Base-by-base conservation (phyloP, 2,329 filamentous ascomycete species). In the Arthrobotrys iridis region DNA sequence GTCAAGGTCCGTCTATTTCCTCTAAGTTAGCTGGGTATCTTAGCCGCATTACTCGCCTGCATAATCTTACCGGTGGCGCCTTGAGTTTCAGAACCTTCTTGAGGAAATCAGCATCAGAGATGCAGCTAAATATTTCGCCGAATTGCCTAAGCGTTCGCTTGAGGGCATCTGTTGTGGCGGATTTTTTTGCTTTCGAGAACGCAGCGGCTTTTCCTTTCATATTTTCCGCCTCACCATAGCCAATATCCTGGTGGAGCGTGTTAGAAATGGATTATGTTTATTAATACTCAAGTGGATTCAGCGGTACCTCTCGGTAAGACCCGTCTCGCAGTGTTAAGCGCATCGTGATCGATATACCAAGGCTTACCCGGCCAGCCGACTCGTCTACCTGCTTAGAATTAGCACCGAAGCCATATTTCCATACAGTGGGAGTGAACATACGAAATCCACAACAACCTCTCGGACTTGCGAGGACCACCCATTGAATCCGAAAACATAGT, bases 111-210 rank as follows among this genome's bases (percentile, higher is more conserved):
- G 97, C 96, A 84, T 99, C 95, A 83, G 99, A 98, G 72, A 99
- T 89, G 84, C 95, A 99, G 81, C 98, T 99, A 64, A 99, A 85
- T 13, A 98, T 91, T 79, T 98, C 98, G 73, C 95, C 95, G 82
- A 99, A 99, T 77, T 89, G 97, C 72, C 94, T 87, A 80, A 99
- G 81, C 0, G 95, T 89, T 78, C 95, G 87, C 83, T 99, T 99
- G 81, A 99, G 81, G 0, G 89, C 95, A 83, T 99, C 95, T 7
- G 96, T 98, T 1, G 93, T 96, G 5, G 93, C 96, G 84, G 98
- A 93, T 82, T 99, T 99, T 85, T 98, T 99, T 0, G 95, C 93
- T 83, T 99, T 99, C 82, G 99, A 95, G 80, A 98, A 99, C 0
- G 94, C 95, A 59, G 92, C 91, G 2, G 93, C 94, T 83, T 99